phyloP scores from a whole-genome alignment of 2,329 filamentous ascomycete species.

The Setomelanomma holmii region DNA sequence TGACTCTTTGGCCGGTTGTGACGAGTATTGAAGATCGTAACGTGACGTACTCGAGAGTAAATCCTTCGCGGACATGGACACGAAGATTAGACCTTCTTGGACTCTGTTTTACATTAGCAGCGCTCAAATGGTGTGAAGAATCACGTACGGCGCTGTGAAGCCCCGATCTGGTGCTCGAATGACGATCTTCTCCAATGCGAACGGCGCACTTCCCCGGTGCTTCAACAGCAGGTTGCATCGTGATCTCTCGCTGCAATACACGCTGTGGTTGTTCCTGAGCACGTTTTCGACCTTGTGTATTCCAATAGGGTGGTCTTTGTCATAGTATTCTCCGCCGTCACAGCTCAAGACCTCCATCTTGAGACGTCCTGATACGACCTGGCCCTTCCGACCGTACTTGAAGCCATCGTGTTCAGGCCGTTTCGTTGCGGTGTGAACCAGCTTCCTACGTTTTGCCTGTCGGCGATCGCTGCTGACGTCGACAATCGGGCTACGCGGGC shows the following conservation, averaged over 20 bases:
- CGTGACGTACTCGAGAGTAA: conserved; percentile 74
- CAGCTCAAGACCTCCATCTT: conserved; percentile 90
- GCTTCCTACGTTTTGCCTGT: conserved; percentile 47
- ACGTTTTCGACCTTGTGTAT: conserved; percentile 71
- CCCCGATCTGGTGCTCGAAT: conserved; percentile 84
- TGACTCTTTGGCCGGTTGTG: conserved; percentile 32
- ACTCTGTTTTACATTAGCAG: conserved; percentile 64
- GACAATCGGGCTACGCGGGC: conserved; percentile 32
- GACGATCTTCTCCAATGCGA: conserved; percentile 82
- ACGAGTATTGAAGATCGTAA: conserved; percentile 72
- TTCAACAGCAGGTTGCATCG: conserved; percentile 85
- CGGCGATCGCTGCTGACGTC: conserved; percentile 30
- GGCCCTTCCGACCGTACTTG: conserved; percentile 84
- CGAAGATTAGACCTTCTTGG: conserved; percentile 89
- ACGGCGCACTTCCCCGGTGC: conserved; percentile 81
- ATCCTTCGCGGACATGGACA: conserved; percentile 84
- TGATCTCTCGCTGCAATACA: conserved; percentile 90
- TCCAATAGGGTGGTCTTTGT: conserved; percentile 63
- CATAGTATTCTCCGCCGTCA: conserved; percentile 73
- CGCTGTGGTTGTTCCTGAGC: conserved; percentile 78
- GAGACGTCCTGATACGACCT: conserved; percentile 81
- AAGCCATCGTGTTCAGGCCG: conserved; percentile 55
- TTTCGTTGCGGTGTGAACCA: conserved; percentile 44
- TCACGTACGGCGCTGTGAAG: conserved; percentile 83
- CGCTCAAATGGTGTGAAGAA: conserved; percentile 7